Percentiles rank a stretch among this genome's conserved stretches.
These are phyloP conservation scores for Alternaria solani DNA, from an alignment of 2,329 filamentous ascomycete genomes.

Conservation along the genomic window DNA sequence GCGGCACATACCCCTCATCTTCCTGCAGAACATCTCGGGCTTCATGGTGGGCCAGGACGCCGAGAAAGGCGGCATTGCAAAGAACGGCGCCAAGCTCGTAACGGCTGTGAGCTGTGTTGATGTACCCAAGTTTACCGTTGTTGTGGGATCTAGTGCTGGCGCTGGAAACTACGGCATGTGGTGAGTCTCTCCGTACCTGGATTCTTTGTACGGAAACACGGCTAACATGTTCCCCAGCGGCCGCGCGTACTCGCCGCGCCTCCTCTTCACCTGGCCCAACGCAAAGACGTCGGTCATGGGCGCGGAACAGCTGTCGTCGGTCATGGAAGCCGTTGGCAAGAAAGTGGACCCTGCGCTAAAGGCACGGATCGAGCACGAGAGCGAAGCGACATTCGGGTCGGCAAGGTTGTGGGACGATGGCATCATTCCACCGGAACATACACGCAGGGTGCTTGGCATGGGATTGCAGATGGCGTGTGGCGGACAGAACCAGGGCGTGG, in stretches of 20 bases:
- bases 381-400: slow-evolving; percentile 85
- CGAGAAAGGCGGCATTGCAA: slow-evolving; percentile 93
- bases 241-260: slow-evolving; percentile 86
- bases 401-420: slow-evolving; percentile 83
- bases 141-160: slow-evolving; percentile 91
- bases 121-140: slow-evolving; percentile 96
- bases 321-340: slow-evolving; percentile 95
- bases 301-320: slow-evolving; percentile 84
- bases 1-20: slow-evolving; percentile 86
- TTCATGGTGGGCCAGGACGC: slow-evolving; percentile 98
- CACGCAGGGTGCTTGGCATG: slow-evolving; percentile 58
- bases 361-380: slow-evolving; percentile 87
- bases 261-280: slow-evolving; percentile 97
- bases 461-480: slow-evolving; percentile 58
- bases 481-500: slow-evolving; percentile 44
- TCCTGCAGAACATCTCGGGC: slow-evolving; percentile 94
- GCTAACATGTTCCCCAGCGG: slow-evolving; percentile 61
- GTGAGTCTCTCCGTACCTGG: slow-evolving; percentile 52
- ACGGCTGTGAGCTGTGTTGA: slow-evolving; percentile 93
- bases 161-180: slow-evolving; percentile 99
- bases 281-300: slow-evolving; percentile 98
- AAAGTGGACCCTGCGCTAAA: slow-evolving; percentile 81
- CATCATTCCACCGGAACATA: slow-evolving; percentile 60
- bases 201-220: not conserved
- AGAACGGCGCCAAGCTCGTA: slow-evolving; percentile 96